These are phyloP conservation scores for Cyberlindnera mycetangii DNA, from an alignment of 805 yeast species.

Conservation along the genomic window DNA sequence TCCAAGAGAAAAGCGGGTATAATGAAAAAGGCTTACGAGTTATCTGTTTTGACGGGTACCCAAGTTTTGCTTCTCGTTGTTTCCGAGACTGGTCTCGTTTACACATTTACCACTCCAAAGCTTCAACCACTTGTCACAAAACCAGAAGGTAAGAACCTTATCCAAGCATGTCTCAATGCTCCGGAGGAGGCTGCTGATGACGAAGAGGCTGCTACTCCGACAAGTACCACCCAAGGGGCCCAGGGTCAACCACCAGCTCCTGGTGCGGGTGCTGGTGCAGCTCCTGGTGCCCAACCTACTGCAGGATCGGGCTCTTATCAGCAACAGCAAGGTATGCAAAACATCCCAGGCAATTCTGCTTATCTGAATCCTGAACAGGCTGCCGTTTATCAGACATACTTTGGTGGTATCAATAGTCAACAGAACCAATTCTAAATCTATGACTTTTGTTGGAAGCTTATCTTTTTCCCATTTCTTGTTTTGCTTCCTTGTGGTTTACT, in stretches of 20 bases:
- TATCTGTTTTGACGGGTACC: conserved; percentile 94
- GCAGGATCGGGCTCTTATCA: conserved; percentile 35
- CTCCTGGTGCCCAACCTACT: conserved; percentile 5
- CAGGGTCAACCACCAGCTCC: conserved; percentile 23
- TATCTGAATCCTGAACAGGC: conserved; percentile 47
- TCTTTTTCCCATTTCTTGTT: neutral
- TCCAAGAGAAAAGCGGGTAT: conserved; percentile 98
- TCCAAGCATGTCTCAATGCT: conserved; percentile 95
- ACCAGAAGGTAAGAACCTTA: conserved; percentile 94
- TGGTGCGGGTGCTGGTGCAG: conserved; percentile 14
- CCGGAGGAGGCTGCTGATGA: conserved; percentile 70
- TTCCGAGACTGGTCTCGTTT: conserved; percentile 97
- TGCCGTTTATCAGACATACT: conserved; percentile 62
- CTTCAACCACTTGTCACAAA: conserved; percentile 96
- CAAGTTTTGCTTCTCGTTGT: conserved; percentile 94
- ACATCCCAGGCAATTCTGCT: conserved; percentile 31
- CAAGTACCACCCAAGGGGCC: conserved; percentile 28
- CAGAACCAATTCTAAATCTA: conserved; percentile 45
- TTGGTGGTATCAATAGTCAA: conserved; percentile 54
- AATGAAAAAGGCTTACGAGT: conserved; percentile 99
- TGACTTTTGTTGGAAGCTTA: neutral
- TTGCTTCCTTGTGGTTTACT: neutral
- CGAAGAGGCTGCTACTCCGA: conserved; percentile 35
- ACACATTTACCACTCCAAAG: conserved; percentile 98
- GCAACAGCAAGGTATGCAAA: conserved; percentile 39